These are phyloP conservation scores for Fraxinus platypoda DNA, from an alignment of 305 asterid genomes.

Conservation along the genomic window DNA sequence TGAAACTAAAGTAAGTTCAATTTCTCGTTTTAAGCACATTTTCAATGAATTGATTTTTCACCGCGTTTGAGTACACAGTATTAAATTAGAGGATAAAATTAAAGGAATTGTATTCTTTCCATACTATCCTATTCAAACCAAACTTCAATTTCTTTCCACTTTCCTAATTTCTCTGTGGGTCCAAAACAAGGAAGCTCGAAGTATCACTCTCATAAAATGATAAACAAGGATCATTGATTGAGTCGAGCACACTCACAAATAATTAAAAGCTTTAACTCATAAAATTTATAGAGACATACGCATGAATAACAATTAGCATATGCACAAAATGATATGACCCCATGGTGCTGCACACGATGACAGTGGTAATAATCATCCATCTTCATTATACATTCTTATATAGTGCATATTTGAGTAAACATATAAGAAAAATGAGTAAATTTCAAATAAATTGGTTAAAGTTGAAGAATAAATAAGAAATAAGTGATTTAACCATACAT, in stretches of 20 bases:
- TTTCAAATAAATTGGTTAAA: neutral
- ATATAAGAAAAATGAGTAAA: neutral
- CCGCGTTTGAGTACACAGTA: neutral
- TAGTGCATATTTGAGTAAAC: neutral
- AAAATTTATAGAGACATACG: constrained; percentile 9
- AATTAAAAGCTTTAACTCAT: constrained; percentile 12
- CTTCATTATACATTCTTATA: neutral
- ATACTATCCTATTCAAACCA: neutral
- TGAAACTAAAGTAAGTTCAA: neutral
- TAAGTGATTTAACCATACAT: neutral
- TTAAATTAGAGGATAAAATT: no score
- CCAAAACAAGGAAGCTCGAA: neutral
- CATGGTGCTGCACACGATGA: constrained; percentile 19
- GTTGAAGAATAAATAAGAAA: neutral
- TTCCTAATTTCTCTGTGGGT: neutral
- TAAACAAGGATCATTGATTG: constrained; percentile 15
- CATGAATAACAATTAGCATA: constrained; percentile 21
- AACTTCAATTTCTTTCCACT: neutral
- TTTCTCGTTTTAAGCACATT: neutral
- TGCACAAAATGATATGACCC: constrained; percentile 14
- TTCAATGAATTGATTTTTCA: neutral
- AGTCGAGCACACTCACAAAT: constrained; percentile 30
- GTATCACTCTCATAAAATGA: neutral
- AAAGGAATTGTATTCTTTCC: neutral
- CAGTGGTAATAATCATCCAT: neutral